phyloP scores from a whole-genome alignment of 176 grass and related monocot species.

The Oryza meridionalis region DNA sequence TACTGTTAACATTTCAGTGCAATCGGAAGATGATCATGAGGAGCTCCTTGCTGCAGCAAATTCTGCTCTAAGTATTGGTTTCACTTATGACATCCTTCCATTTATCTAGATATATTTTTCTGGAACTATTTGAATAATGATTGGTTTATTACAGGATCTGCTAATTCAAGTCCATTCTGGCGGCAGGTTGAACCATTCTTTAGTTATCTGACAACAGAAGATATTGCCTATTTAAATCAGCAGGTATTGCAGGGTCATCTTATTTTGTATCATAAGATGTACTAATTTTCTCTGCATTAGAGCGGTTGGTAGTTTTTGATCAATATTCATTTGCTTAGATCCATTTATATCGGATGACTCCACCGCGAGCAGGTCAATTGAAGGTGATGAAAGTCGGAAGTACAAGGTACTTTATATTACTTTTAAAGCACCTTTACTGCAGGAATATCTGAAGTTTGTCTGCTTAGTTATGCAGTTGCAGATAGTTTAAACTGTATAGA shows the following conservation, averaged over 20 bases:
- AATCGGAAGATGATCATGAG: constrained; percentile 63
- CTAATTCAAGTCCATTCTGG: constrained; percentile 55
- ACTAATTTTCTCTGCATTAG: background rate
- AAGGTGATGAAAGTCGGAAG: constrained; percentile 55
- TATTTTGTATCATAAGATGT: constrained; percentile 33
- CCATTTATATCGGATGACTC: constrained; percentile 47
- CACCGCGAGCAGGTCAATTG: constrained; percentile 43
- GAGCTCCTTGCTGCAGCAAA: constrained; percentile 72
- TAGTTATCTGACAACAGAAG: constrained; percentile 55
- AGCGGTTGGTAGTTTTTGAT: constrained; percentile 38
- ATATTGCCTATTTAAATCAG: constrained; percentile 59
- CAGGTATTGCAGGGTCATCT: constrained; percentile 49
- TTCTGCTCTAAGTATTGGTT: constrained; percentile 55
- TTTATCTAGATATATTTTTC: constrained; percentile 16
- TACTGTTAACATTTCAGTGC: constrained; percentile 52
- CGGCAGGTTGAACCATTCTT: constrained; percentile 66
- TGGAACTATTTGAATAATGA: constrained; percentile 11
- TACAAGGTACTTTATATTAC: constrained; percentile 54
- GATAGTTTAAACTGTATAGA: constrained; percentile 12
- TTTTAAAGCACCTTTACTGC: constrained; percentile 15
- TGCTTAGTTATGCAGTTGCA: constrained; percentile 8
- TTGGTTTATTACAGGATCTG: constrained; percentile 52
- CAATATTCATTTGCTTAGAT: constrained; percentile 60
- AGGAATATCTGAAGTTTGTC: constrained; percentile 14
- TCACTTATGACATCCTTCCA: constrained; percentile 29